Conservation (phyloP, 2,329 filamentous ascomycete species). For the Pestalotiopsis sp. region DNA sequence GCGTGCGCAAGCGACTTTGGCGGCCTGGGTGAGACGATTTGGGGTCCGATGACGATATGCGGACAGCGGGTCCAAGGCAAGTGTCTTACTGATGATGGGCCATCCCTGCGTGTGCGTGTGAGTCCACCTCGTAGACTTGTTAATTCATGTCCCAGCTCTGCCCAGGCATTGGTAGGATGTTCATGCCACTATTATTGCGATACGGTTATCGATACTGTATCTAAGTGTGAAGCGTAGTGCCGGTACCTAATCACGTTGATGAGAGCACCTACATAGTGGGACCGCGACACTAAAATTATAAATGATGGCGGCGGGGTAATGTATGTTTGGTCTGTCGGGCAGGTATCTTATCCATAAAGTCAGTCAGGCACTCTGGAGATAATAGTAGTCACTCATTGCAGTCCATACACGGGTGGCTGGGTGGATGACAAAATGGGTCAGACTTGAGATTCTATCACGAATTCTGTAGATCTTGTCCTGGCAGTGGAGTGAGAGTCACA, state of each 20-base stretch:
- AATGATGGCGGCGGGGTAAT: not conserved
- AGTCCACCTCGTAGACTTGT: too few relatives aligned
- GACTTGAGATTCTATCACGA: not conserved
- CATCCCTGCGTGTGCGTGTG: too few relatives aligned
- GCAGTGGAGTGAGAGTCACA: not conserved
- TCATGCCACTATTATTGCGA: not conserved
- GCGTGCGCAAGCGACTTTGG: conserved; percentile 5
- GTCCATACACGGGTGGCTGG: too few relatives aligned
- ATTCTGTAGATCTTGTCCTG: not conserved
- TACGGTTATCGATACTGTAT: not conserved
- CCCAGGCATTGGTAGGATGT: too few relatives aligned
- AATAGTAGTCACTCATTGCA: too few relatives aligned
- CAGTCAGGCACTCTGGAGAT: too few relatives aligned
- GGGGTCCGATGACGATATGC: conserved; percentile 10
- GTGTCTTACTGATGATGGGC: too few relatives aligned
- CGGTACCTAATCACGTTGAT: not conserved
- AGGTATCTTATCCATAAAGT: not conserved
- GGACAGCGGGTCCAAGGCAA: not conserved
- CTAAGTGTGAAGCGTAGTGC: not conserved
- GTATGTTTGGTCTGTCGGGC: not conserved
- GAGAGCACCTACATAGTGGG: not conserved
- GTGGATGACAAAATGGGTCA: too few relatives aligned
- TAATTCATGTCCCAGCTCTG: too few relatives aligned
- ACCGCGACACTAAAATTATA: not conserved
- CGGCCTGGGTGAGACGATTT: not conserved